Conservation (phyloP, 495 filamentous ascomycete species). For the Aspergillus wentii region DNA sequence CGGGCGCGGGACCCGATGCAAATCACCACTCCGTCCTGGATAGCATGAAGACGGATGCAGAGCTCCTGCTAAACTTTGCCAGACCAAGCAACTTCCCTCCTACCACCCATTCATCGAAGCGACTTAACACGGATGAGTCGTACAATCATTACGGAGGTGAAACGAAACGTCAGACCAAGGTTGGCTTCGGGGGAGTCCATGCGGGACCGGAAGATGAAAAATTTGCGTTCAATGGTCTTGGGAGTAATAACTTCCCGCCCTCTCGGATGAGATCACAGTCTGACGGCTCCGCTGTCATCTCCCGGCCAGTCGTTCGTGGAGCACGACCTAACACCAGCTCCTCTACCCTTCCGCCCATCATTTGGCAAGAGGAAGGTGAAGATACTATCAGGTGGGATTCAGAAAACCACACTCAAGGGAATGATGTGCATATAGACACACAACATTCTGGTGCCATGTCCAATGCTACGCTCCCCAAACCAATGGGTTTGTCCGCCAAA, state of each 20-base stretch:
- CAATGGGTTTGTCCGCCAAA: constrained; percentile 17
- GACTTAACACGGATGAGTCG: constrained; percentile 35
- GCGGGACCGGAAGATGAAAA: constrained; percentile 13
- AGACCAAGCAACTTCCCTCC: constrained; percentile 35
- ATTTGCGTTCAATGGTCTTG: constrained; percentile 3
- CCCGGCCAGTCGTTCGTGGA: constrained; percentile 33
- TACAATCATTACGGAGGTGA: constrained; percentile 21
- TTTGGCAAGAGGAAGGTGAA: constrained; percentile 34
- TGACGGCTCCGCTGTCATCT: constrained; percentile 39
- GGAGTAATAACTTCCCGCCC: constrained; percentile 16
- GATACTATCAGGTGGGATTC: constrained; percentile 13
- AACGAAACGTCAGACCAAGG: constrained; percentile 16
- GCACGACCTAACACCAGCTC: constrained; percentile 40
- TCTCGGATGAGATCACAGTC: constrained; percentile 43
- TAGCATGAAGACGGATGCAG: constrained; percentile 49
- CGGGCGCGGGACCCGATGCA: constrained; percentile 34
- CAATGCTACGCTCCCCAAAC: not conserved
- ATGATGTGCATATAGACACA: constrained; percentile 4
- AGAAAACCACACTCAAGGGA: constrained; percentile 3
- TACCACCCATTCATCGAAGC: constrained; percentile 19
- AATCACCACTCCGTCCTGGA: constrained; percentile 36
- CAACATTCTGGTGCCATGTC: constrained; percentile 1
- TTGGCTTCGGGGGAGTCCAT: constrained; percentile 15
- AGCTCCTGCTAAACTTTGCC: constrained; percentile 46
- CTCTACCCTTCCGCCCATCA: constrained; percentile 30